phyloP scores from a whole-genome alignment of 2,329 filamentous ascomycete species.

The Epichloe scottii region DNA sequence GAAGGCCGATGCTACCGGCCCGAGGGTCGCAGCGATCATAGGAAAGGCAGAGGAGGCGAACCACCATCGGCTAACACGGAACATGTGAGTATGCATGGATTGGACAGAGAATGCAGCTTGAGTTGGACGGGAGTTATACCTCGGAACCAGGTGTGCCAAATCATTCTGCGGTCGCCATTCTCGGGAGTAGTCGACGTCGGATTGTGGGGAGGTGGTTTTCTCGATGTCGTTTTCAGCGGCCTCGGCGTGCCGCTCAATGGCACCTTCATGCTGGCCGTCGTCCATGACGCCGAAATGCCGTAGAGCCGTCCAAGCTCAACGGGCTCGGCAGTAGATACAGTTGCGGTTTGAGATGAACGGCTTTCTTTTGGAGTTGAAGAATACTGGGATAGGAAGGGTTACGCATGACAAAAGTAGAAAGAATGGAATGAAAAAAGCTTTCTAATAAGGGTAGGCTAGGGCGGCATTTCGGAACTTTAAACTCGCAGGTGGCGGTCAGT shows the following conservation, averaged over 20 bases:
- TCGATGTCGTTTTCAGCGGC: constrained; percentile 14
- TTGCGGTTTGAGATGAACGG: not conserved
- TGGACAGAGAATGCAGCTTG: not conserved
- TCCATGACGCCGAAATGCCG: constrained; percentile 21
- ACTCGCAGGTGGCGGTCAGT: not conserved
- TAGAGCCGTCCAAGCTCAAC: not conserved
- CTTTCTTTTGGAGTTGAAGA: not conserved
- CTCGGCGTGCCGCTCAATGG: constrained; percentile 23
- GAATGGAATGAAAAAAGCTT: not conserved
- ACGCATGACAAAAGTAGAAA: not conserved
- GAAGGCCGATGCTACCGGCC: constrained; percentile 77
- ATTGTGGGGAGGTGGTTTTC: not conserved
- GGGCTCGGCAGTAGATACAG: not conserved
- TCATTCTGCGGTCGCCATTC: constrained; percentile 23
- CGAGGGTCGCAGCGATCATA: constrained; percentile 71
- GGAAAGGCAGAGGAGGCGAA: constrained; percentile 55
- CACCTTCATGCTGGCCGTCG: constrained; percentile 25
- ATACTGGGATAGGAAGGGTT: not conserved
- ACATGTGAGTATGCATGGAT: not conserved
- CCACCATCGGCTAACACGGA: constrained; percentile 45
- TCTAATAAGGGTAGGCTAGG: not conserved
- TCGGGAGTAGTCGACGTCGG: not conserved
- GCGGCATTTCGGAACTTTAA: not conserved
- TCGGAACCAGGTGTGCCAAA: constrained; percentile 30
- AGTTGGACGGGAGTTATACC: constrained; percentile 17